Base-by-base conservation (phyloP, 1,284 basidiomycete genomes). In the Ceratobasidium sp. region DNA sequence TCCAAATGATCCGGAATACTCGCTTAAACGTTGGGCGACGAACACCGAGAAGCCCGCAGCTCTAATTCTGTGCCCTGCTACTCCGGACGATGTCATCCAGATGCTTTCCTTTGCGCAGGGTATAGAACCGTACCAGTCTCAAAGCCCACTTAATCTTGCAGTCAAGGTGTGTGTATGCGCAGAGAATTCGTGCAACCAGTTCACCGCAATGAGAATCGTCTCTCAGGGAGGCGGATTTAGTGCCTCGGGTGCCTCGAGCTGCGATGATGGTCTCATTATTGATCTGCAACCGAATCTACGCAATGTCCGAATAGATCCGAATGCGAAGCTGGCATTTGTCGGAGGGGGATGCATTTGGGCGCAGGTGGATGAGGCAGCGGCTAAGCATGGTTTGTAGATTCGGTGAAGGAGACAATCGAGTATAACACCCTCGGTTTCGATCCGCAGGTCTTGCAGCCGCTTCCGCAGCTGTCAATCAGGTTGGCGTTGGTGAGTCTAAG, bases 221-320 rank as follows among this genome's bases (percentile, higher is more conserved):
- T 51, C 62, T 47, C 33, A 59, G 41, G 76, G 74, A 9, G 76
- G 76, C 7, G 71, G 71, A 29, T 62, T 73, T 31, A 59, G 41
- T n/a, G 27, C 64, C 17, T 54, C 50, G 19, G 74, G 63, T 27
- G 53, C 74, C 1, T 73, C 76, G 7, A 65, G 74, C 33, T 59
- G 66, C 1, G 67, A 75, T 8, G 76, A 60, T 7, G 76, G 76
- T 15, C 27, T 77, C 17, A 60, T 77, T n/a, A 77, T 77, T 63
- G 76, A 77, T 44, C 57, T 77, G 41, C 22, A 56, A 9, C 71
- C 71, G 1, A 66, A 75, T 3, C 73, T 77, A 69, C 48, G 73
- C 29, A 45, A 45, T 48, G 69, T 77, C 3, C 51, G 62, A n/a
- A 62, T 77, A 15, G 76, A 77, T 24, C 60, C 44, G 8, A 45